These are phyloP conservation scores for Euryodendron excelsum DNA, from an alignment of 148 eudicot genomes.

Conservation along the genomic window DNA sequence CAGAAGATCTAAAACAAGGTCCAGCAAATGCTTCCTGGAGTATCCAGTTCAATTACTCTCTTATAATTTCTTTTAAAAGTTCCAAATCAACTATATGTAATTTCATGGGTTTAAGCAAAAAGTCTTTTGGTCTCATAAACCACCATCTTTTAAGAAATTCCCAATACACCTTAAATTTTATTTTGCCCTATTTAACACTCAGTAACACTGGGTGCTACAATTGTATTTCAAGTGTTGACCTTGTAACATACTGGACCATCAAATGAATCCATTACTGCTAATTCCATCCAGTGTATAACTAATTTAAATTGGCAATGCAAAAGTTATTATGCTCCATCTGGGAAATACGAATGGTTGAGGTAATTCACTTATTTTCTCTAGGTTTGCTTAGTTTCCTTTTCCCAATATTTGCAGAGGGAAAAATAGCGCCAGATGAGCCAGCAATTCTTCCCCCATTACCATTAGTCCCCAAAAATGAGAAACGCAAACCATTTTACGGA, in stretches of 20 bases:
- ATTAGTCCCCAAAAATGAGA: constrained; percentile 75
- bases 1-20: constrained; percentile 98
- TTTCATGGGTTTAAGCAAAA: background rate
- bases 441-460: constrained; percentile 85
- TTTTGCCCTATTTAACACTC: background rate
- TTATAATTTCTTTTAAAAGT: background rate
- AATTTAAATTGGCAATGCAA: background rate
- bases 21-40: constrained; percentile 10
- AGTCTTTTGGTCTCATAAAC: background rate
- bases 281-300: background rate
- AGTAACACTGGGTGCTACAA: background rate
- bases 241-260: background rate
- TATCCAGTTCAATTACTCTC: constrained; percentile 11
- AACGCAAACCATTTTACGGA: constrained; percentile 52
- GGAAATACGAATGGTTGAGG: constrained; percentile 2
- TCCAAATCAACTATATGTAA: background rate
- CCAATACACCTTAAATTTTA: background rate
- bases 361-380: constrained; percentile 11
- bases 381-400: constrained; percentile 1
- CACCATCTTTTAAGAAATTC: background rate
- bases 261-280: background rate
- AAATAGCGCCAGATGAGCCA: constrained; percentile 84
- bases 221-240: background rate
- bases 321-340: background rate
- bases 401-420: constrained; percentile 69